Evolutionary conservation across 2,329 filamentous ascomycete genomes (phyloP).

Genomic region (Stachybotrys elegans): DNA sequence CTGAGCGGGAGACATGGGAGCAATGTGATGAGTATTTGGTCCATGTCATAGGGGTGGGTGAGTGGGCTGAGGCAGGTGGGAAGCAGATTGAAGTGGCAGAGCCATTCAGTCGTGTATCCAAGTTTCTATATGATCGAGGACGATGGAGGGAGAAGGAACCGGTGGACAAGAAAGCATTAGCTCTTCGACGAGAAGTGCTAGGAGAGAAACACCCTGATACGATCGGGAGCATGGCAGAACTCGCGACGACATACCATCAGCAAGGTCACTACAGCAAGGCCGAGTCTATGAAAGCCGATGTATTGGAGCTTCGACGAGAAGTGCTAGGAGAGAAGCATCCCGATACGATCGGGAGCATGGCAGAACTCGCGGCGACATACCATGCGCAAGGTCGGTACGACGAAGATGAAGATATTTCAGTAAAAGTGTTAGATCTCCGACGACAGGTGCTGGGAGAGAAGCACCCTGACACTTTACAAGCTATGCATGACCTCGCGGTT

Average conservation of each 20-base stretch:
- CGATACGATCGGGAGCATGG: conserved; percentile 2
- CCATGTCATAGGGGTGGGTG: conserved; percentile 18
- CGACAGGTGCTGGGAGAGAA: conserved; percentile 13
- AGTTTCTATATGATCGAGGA: conserved; percentile 16
- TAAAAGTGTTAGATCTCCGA: conserved; percentile 8
- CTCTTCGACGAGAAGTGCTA: conserved; percentile 11
- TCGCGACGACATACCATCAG: conserved; percentile 10
- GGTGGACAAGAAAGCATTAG: conserved; percentile 11
- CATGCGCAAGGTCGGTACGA: conserved; percentile 12
- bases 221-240: not conserved
- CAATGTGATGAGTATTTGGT: conserved; percentile 20
- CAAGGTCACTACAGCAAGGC: conserved; percentile 14
- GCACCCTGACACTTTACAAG: conserved; percentile 8
- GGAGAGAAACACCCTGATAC: conserved; percentile 6
- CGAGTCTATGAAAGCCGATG: conserved; percentile 6
- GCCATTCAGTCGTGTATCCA: conserved; percentile 11
- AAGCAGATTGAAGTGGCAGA: conserved; percentile 7
- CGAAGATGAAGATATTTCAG: conserved; percentile 7
- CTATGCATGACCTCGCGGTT: not conserved
- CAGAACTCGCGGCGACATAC: conserved; percentile 8
- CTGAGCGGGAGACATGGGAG: conserved; percentile 11
- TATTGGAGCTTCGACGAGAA: conserved; percentile 9
- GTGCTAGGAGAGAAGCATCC: conserved; percentile 10
- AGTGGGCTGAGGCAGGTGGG: conserved; percentile 17
- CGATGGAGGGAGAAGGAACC: conserved; percentile 19